Conservation (phyloP, 2,329 filamentous ascomycete genomes). For the Hypoxylon rubiginosum region DNA sequence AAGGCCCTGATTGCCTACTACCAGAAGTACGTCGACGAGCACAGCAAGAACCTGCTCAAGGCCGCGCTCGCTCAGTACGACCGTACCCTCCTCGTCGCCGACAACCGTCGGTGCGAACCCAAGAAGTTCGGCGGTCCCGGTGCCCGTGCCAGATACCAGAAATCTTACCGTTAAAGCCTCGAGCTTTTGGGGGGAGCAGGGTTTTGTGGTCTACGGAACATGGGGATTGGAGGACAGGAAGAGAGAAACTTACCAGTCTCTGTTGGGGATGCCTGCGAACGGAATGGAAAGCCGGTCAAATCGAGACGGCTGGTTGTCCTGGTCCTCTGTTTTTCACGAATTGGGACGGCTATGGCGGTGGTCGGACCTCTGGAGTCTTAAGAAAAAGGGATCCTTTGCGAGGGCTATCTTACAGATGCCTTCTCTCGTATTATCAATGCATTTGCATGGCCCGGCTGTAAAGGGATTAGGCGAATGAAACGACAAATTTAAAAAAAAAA, state of each 20-base stretch:
- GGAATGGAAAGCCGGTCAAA: slow-evolving; percentile 39
- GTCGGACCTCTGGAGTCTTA: slow-evolving; percentile 54
- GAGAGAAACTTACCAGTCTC: slow-evolving; percentile 50
- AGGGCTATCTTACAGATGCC: slow-evolving; percentile 49
- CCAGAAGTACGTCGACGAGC: slow-evolving; percentile 99
- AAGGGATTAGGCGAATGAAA: slow-evolving; percentile 68
- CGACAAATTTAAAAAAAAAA: slow-evolving; percentile 56
- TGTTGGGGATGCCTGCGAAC: slow-evolving; percentile 26
- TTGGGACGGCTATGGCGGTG: slow-evolving; percentile 51
- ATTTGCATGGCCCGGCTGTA: slow-evolving; percentile 68
- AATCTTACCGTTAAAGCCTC: slow-evolving; percentile 91
- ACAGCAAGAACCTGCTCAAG: slow-evolving; percentile 99
- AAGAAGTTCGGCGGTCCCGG: slow-evolving; percentile 98
- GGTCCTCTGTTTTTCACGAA: slow-evolving; percentile 42
- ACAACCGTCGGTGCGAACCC: slow-evolving; percentile 99
- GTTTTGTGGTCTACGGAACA: slow-evolving; percentile 27
- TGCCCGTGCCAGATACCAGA: slow-evolving; percentile 97
- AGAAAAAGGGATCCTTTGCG: slow-evolving; percentile 50
- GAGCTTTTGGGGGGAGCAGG: slow-evolving; percentile 40
- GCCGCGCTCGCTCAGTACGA: slow-evolving; percentile 95
- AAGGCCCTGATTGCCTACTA: slow-evolving; percentile 99
- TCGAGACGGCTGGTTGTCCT: slow-evolving; percentile 41
- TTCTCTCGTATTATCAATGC: slow-evolving; percentile 59
- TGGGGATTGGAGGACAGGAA: slow-evolving; percentile 31
- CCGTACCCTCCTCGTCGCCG: slow-evolving; percentile 96